Base-by-base conservation (phyloP, 805 yeast species). In the Lachancea quebecensis region DNA sequence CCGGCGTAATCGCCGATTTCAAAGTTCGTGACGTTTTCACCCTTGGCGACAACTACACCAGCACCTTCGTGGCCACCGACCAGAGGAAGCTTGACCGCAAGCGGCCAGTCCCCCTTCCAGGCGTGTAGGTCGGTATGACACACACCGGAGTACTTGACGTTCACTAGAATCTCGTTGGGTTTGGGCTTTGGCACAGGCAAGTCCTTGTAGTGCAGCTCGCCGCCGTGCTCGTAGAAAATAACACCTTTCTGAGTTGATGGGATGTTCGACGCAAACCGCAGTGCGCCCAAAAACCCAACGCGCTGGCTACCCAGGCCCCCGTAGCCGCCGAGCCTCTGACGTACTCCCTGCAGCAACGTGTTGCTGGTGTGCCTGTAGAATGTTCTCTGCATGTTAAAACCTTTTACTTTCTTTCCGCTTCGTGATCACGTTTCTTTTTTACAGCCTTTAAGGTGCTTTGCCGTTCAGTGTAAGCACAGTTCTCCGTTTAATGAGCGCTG, bases 51-150 rank as follows among this genome's bases (percentile, higher is more conserved):
- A 51, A 79, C 85, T 31, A 75, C 73, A 67, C 85, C 85, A 40
- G 84, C 83, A 71, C 85, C 85, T 66, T 79, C 85, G 65, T 79
- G 85, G 59, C 85, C 85, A 56, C 85, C 85, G 38, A 79, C 82
- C 55, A 79, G 69, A 35, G 84, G 85, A 55, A 79, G 68, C 72
- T 73, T 54, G 71, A 67, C 65, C 59, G 66, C 75, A 67, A 80
- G 71, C 49, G 85, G 79, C 84, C 83, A 79, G 60, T 79, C 84
- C 58, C 83, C 83, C 60, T 78, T 75, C 83, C 83, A 79, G 36
- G 85, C 85, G 68, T 81, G 86, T 62, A 81, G 74, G 62, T 81
- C 86, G 27, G 85, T 79, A 71, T 81, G 86, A 63, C 86, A 81
- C 47, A 81, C 85, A 66, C 86, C 86, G 10, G 86, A 80, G 69